phyloP scores from a whole-genome alignment of 192 early-diverging fungal species.

The Backusella morwellensis region DNA sequence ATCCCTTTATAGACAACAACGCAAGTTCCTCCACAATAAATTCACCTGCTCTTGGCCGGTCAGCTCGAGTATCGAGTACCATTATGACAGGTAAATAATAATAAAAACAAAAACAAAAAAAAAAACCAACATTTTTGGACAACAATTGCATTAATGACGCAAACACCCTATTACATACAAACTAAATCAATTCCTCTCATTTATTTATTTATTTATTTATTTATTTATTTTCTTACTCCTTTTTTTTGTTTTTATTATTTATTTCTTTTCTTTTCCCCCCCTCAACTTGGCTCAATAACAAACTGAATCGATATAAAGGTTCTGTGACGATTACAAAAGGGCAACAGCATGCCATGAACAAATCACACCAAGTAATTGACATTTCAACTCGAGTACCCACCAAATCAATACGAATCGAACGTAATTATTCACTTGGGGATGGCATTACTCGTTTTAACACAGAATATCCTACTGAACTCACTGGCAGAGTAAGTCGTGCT shows the following conservation, averaged over 20 bases:
- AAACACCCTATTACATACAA: not conserved
- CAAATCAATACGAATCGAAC: slow-evolving; percentile 30
- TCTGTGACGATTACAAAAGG: not conserved
- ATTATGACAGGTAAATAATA: slow-evolving; percentile 10
- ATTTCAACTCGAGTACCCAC: slow-evolving; percentile 15
- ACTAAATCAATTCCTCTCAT: not conserved
- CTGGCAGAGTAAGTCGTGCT: slow-evolving; percentile 25
- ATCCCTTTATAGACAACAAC: slow-evolving; percentile 5
- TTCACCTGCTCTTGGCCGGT: not conserved
- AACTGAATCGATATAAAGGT: slow-evolving; percentile 8
- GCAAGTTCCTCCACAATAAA: slow-evolving; percentile 1
- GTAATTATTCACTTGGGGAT: slow-evolving; percentile 37
- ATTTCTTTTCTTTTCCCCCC: not conserved
- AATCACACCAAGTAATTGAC: slow-evolving; percentile 2
- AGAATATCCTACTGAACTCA: slow-evolving; percentile 23
- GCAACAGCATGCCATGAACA: slow-evolving; percentile 17
- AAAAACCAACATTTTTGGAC: not conserved
- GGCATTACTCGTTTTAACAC: slow-evolving; percentile 37
- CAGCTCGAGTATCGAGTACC: not conserved
- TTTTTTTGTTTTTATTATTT: not conserved
- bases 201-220: not conserved
- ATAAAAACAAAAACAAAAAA: not conserved
- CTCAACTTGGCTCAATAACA: not conserved
- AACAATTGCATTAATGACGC: slow-evolving; percentile 12
- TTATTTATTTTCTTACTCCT: not conserved